These are phyloP conservation scores for Euphorbia pulcherrima DNA, from an alignment of 345 rosid genomes.

Conservation along the genomic window DNA sequence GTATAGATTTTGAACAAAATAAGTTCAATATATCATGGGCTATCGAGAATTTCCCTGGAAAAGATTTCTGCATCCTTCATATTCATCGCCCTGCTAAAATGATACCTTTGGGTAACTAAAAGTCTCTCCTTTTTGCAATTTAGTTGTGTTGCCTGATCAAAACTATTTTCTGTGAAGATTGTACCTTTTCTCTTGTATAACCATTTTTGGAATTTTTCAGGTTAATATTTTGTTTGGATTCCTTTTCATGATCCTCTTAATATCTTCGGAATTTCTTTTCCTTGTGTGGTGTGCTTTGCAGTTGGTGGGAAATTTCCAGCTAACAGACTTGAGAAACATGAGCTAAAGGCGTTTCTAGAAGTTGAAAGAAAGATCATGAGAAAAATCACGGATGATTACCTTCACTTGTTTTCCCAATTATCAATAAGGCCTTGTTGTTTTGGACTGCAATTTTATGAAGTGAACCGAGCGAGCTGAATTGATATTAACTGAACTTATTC, in stretches of 20 bases:
- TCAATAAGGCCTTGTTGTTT: no score
- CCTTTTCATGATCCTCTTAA: not conserved
- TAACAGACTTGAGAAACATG: constrained; percentile 4
- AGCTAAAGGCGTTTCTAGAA: constrained; percentile 6
- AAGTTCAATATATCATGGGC: constrained; percentile 53
- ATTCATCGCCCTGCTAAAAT: constrained; percentile 26
- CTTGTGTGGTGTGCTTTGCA: constrained; percentile 1
- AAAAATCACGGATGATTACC: constrained; percentile 30
- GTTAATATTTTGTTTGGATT: not conserved
- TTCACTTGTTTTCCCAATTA: constrained; percentile 26
- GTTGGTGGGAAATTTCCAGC: constrained; percentile 11
- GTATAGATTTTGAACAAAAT: constrained; percentile 44
- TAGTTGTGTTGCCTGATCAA: no score
- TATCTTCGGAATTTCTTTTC: not conserved
- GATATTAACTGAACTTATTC: no score
- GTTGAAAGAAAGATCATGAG: constrained; percentile 24
- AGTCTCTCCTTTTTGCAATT: no score
- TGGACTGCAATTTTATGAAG: no score
- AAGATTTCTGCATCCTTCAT: constrained; percentile 40
- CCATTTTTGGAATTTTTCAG: no score
- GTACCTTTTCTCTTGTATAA: no score
- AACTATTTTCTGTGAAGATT: not conserved
- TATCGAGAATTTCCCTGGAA: constrained; percentile 35
- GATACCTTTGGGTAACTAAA: constrained; percentile 14
- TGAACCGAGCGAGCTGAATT: no score